These are phyloP conservation scores for Cynara cardunculus DNA, from an alignment of 129 eudicot genomes.

Conservation along the genomic window DNA sequence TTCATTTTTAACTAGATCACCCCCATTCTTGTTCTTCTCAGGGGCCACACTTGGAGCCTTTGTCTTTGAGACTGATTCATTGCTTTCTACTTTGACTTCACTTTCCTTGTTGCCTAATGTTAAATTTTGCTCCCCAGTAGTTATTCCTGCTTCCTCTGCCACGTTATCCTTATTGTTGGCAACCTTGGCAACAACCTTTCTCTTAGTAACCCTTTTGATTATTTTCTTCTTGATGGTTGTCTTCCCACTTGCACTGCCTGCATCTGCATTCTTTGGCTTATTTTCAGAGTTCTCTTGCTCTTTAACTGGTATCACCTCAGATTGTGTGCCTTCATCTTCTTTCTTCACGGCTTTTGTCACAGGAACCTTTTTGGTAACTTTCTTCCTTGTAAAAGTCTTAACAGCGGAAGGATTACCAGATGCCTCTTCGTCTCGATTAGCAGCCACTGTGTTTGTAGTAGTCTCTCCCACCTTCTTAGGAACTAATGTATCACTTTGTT, in stretches of 20 bases:
- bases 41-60: constrained; percentile 25
- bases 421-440: constrained; percentile 40
- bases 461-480: constrained; percentile 31
- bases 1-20: constrained; percentile 28
- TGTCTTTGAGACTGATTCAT: constrained; percentile 16
- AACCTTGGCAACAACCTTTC: constrained; percentile 43
- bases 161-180: constrained; percentile 29
- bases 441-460: constrained; percentile 26
- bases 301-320: constrained; percentile 38
- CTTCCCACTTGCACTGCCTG: constrained; percentile 31
- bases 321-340: constrained; percentile 31
- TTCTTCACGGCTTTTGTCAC: constrained; percentile 28
- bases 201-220: constrained; percentile 65
- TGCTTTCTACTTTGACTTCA: constrained; percentile 32
- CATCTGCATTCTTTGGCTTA: constrained; percentile 25
- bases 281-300: constrained; percentile 46
- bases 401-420: constrained; percentile 35
- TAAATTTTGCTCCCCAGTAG: constrained; percentile 27
- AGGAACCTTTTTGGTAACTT: constrained; percentile 51
- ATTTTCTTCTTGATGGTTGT: constrained; percentile 64
- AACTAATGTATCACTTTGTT: constrained; percentile 35
- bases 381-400: constrained; percentile 57
- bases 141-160: constrained; percentile 21
- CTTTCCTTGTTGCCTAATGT: constrained; percentile 23
- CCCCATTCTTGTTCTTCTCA: constrained; percentile 36